Base-by-base conservation (phyloP, 2,329 filamentous ascomycete genomes). In the Cladosporium sp. region DNA sequence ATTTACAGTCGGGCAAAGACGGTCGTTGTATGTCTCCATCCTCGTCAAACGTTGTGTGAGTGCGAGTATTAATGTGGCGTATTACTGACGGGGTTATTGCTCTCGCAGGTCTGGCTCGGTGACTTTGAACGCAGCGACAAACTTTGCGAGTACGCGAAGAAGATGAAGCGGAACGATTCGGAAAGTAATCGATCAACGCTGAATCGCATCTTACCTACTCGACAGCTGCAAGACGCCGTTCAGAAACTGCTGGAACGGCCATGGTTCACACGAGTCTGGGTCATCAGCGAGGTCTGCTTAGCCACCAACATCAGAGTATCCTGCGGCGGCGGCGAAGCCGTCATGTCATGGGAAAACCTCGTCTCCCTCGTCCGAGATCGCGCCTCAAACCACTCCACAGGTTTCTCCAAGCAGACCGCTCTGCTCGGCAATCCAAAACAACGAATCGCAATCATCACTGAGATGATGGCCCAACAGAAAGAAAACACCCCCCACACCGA, bases 201-300 rank as follows among this genome's bases (percentile, higher is more conserved):
- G 34, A 61, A 62, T 15, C 59, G 62, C 24, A 61, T 68, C 32
- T 24, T 68, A 17, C 63, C 60, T 22, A 54, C 56, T 8, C 56
- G 63, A 20, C 63, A 69, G 34, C 58, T 69, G 7, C 61, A 66
- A 36, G 61, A 68, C 37, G 68, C 67, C 2, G 61, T 71, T 5
- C 61, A 69, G 47, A 63, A 62, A 15, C 45, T 70, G 3, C 56
- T 70, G 15, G 58, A 66, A 24, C 61, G 65, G 13, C 66, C 62
- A 15, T 70, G 67, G 67, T 70, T 69, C 54, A 54, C 57, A 36
- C 45, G 67, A 34, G 66, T 68, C 3, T 70, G 66, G 67, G 66
- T 58, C 10, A 58, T 58, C 10, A 45, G 47, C 20, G 56, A 58
- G 32, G 49, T 58, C 37, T 58, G 56, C 39, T 48, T 58, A 15